Conservation (phyloP, 768 basidiomycete genomes). For the Dictyophora rubrovolvata region DNA sequence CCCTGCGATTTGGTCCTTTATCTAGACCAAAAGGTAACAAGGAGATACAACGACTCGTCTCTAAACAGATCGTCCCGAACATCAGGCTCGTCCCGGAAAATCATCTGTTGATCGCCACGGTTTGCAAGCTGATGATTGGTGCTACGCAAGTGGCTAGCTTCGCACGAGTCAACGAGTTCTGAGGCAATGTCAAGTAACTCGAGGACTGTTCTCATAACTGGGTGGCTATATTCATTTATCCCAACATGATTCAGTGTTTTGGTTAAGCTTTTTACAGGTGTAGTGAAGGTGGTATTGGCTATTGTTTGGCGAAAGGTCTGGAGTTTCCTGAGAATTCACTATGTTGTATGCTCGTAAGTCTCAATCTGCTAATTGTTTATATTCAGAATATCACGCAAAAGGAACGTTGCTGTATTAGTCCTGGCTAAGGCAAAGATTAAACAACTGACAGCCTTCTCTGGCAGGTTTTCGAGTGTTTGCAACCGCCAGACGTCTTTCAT, state of each 20-base stretch:
- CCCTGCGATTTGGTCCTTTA: too few relatives aligned
- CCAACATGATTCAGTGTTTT: not conserved
- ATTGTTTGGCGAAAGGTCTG: conserved; percentile 4
- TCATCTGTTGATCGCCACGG: too few relatives aligned
- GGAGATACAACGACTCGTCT: too few relatives aligned
- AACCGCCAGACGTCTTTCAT: conserved; percentile 11
- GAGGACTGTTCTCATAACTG: conserved; percentile 6
- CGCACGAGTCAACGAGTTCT: not conserved
- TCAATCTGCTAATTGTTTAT: not conserved
- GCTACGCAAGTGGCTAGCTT: too few relatives aligned
- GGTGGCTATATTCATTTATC: not conserved
- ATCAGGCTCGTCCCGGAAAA: too few relatives aligned
- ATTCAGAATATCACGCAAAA: conserved; percentile 5
- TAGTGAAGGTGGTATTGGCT: conserved; percentile 10
- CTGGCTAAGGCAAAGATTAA: not conserved
- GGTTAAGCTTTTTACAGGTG: not conserved
- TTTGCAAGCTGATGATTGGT: too few relatives aligned
- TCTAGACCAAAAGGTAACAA: too few relatives aligned
- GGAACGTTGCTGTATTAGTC: not conserved
- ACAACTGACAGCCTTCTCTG: not conserved
- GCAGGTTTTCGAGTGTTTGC: conserved; percentile 14
- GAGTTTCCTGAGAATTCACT: not conserved
- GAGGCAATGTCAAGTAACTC: not conserved
- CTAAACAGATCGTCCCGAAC: too few relatives aligned
- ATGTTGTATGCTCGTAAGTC: not conserved